Conservation (phyloP, 805 yeast species). For the Zygoascus biomembranicola region DNA sequence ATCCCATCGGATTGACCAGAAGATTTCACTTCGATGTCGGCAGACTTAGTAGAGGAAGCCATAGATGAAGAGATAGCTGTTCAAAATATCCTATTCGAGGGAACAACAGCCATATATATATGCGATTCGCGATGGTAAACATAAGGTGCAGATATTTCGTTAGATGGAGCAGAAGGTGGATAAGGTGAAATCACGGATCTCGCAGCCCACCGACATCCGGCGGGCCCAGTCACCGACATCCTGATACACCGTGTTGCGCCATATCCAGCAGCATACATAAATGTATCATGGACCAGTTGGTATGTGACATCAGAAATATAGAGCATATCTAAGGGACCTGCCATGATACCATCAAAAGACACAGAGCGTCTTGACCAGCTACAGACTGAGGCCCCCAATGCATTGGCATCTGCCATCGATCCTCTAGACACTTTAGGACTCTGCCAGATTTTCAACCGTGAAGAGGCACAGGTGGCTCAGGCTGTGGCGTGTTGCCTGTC, state of each 20-base stretch:
- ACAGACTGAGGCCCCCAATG: slow-evolving; percentile 14
- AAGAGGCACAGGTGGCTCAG: slow-evolving; percentile 9
- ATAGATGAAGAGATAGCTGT: not conserved
- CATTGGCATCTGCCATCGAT: slow-evolving; percentile 13
- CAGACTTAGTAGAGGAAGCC: not conserved
- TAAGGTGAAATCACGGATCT: not conserved
- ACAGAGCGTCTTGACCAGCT: slow-evolving; percentile 3
- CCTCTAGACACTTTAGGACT: slow-evolving; percentile 12
- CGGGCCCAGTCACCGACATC: not conserved
- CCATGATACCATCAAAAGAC: not conserved
- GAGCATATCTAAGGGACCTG: not conserved
- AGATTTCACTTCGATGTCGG: not conserved
- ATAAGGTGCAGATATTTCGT: not conserved
- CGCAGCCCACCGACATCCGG: not conserved
- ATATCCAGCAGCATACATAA: not conserved
- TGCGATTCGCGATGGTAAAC: not conserved
- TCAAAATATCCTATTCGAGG: no score
- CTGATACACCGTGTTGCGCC: not conserved
- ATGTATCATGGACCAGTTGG: not conserved
- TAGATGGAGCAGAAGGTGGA: no score
- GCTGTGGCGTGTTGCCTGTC: slow-evolving; percentile 8
- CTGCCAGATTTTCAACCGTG: slow-evolving; percentile 11
- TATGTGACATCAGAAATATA: not conserved
- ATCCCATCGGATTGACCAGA: not conserved
- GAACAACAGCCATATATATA: not conserved